A percentile compares a stretch with the other conserved stretches of the same genome.
These are phyloP conservation scores for Kalmusia sp. DNA, from an alignment of 2,329 filamentous ascomycete species.

Conservation along the genomic window DNA sequence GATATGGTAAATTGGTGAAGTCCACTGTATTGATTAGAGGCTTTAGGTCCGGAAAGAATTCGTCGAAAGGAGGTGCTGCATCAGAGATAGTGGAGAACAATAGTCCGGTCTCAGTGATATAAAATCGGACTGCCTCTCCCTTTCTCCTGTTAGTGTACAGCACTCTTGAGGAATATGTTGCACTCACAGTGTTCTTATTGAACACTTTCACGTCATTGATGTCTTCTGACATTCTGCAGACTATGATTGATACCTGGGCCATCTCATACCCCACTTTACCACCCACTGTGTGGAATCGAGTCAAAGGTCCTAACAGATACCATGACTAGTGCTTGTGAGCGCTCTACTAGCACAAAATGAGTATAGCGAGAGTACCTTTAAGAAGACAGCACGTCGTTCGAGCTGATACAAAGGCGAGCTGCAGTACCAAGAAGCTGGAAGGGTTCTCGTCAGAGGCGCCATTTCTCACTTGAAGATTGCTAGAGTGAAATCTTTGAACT, in stretches of 20 bases:
- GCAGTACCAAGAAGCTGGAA: slow-evolving; percentile 63
- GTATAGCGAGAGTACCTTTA: slow-evolving; percentile 46
- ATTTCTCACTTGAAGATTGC: too few species aligned
- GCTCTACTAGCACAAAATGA: background rate
- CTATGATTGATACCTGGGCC: slow-evolving; percentile 54
- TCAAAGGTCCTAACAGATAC: slow-evolving; percentile 62
- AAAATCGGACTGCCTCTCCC: slow-evolving; percentile 42
- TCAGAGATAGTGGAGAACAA: slow-evolving; percentile 60
- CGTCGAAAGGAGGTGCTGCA: slow-evolving; percentile 57
- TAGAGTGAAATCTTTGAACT: too few species aligned
- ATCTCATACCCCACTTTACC: slow-evolving; percentile 58
- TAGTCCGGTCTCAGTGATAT: slow-evolving; percentile 60
- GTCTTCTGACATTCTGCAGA: slow-evolving; percentile 43
- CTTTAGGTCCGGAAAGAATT: slow-evolving; percentile 62
- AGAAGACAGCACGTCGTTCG: slow-evolving; percentile 58
- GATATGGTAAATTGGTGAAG: slow-evolving; percentile 61
- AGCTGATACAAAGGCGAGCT: slow-evolving; percentile 58
- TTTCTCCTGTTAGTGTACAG: slow-evolving; percentile 16
- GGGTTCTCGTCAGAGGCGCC: slow-evolving; percentile 45
- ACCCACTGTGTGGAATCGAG: slow-evolving; percentile 52
- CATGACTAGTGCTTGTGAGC: slow-evolving; percentile 49
- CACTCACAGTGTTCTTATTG: slow-evolving; percentile 39
- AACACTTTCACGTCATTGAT: slow-evolving; percentile 50
- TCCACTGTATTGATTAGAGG: slow-evolving; percentile 58
- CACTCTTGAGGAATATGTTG: background rate